Base-by-base conservation (phyloP, 2,329 filamentous ascomycete genomes). In the Lecanicillium sp. region DNA sequence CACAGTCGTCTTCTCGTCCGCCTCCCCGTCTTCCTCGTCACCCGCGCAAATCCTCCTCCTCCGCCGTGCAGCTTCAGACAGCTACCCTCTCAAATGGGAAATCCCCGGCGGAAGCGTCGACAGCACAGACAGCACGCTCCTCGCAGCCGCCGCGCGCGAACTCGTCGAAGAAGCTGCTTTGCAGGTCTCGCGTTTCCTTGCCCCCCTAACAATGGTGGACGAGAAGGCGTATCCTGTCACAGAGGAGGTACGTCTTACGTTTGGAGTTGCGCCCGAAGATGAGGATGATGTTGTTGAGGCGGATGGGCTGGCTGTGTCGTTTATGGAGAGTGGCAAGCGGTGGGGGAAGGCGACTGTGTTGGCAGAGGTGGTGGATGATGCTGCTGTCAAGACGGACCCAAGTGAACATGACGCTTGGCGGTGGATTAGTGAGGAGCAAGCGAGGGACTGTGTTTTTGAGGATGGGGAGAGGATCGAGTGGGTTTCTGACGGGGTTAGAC, bases 151-250 rank as follows among this genome's bases (percentile, higher is more conserved):
- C 3, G 62, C 59, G 5, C 61, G 70, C 19, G 70, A 73, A 50
- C 55, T 73, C 2, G 58, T 53, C 51, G 70, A 73, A 46, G 68
- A 72, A 47, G 51, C 66, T 0, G 59, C 63, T 0, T 55, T 72
- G 1, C 32, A 40, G 2, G 59, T 57, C 5, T 46, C 40, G 1
- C 39, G 40, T 6, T 52, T 65, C 2, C 46, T 45, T 9, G 42
- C 42, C 4, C 42, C 50, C 2, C 48, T 56, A 2, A 44, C 49
- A 3, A 35, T 44, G 28, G 27, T 19, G 6, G 19, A 25, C 25
- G 30, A 33, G 32, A 25, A 34, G 3, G 19, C 18, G 19, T 19
- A 38, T 7, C n/a, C 19, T 7, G 35, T 22, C 15, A 9, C 7
- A 2, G 7, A 11, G 7, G 22, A 25, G 7, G n/a, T 32, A 15